Base-by-base conservation (phyloP, 176 grass and related monocot genomes). In the Areca catechu region DNA sequence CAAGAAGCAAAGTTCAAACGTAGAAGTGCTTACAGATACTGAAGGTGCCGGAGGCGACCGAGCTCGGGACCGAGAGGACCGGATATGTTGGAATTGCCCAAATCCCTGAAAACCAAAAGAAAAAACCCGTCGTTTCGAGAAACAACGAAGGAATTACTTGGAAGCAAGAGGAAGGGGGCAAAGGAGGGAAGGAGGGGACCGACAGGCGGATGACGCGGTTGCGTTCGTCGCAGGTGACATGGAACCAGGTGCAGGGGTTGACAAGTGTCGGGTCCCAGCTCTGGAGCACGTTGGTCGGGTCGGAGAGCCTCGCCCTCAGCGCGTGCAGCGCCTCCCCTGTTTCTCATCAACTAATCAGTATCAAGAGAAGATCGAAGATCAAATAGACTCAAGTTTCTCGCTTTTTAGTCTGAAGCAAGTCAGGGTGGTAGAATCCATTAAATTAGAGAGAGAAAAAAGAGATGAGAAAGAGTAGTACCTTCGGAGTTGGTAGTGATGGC, bases 201-300 rank as follows among this genome's bases (percentile, higher is more conserved):
- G 78, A 97, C 93, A 97, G 84, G 68, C 93, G 81, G 57, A 91
- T 80, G 51, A 97, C 83, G 29, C 65, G 93, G 80, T 85, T 74
- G 71, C 74, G 72, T 30, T 50, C 58, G 60, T 97, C 78, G 60
- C 93, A 91, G 78, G 93, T 91, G 78, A 91, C 62, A 63, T 97
- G 93, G 71, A 97, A 97, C 93, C 93, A 97, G 75, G 93, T 97
- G 80, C 93, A 97, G 57, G 93, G 81, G 69, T 91, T 91, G 58
- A 97, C 83, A 74, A 97, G 87, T 65, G 80, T 91, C 24, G 93
- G 93, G 53, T 97, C 87, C 93, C 93, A 97, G 81, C 93, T 97
- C 82, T 97, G 80, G 61, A 97, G 79, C 23, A 91, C 93, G 77
- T 85, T 85, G 79, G 85, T 97, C 57, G 93, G 93, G 62, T 97